Evolutionary conservation across 2,329 filamentous ascomycete species (phyloP).

Genomic region (Penicillium freii): DNA sequence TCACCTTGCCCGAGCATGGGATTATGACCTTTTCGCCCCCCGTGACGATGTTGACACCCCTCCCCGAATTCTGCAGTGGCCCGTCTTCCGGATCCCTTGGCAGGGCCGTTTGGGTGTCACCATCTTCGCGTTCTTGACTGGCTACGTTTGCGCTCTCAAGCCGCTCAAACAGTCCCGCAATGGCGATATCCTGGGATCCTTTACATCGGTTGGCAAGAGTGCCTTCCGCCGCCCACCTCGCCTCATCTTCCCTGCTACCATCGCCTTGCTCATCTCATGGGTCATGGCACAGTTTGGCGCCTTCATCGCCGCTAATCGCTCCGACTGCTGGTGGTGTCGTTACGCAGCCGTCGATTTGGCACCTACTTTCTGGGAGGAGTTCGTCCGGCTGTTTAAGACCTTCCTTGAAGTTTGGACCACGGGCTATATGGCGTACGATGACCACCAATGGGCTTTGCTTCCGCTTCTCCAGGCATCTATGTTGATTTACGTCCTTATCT

Average conservation of each 20-base stretch:
- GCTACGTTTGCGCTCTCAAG: conserved; percentile 57
- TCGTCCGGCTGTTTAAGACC: conserved; percentile 46
- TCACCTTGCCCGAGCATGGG: conserved; percentile 53
- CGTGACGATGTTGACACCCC: conserved; percentile 43
- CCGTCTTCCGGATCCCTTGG: conserved; percentile 53
- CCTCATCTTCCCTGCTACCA: conserved; percentile 52
- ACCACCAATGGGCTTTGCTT: conserved; percentile 56
- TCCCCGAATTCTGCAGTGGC: conserved; percentile 51
- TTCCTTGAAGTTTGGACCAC: conserved; percentile 54
- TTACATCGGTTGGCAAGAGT: conserved; percentile 52
- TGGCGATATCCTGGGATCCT: conserved; percentile 45
- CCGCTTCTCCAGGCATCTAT: conserved; percentile 52
- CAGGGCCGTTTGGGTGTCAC: conserved; percentile 56
- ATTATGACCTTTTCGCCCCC: conserved; percentile 52
- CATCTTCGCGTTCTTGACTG: conserved; percentile 57
- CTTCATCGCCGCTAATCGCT: conserved; percentile 48
- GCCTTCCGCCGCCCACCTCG: conserved; percentile 55
- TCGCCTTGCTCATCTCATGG: conserved; percentile 54
- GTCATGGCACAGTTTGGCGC: conserved; percentile 49
- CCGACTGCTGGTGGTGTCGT: conserved; percentile 53
- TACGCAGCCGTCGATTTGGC: conserved; percentile 49
- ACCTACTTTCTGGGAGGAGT: conserved; percentile 45
- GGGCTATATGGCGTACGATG: conserved; percentile 53
- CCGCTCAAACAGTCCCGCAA: conserved; percentile 52
- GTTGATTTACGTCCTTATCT: conserved; percentile 50